These are phyloP conservation scores for Carex parvula DNA, from an alignment of 176 grass and related monocot species.

Conservation along the genomic window DNA sequence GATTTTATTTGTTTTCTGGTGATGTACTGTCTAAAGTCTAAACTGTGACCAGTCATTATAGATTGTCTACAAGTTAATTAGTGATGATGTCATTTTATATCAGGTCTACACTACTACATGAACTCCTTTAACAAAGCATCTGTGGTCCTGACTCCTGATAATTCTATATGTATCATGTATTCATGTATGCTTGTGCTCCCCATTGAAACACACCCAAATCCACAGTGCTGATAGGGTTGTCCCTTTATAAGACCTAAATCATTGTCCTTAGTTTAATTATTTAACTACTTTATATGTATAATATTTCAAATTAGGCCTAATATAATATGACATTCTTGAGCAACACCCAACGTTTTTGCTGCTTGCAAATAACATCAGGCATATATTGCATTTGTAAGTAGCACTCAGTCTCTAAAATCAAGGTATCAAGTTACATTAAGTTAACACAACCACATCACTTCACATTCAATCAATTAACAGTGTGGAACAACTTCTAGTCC, in stretches of 20 bases:
- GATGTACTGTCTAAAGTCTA: background rate
- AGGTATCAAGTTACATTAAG: background rate
- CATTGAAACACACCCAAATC: background rate
- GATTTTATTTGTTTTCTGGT: background rate
- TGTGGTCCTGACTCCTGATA: background rate
- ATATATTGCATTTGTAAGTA: background rate
- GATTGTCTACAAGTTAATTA: background rate
- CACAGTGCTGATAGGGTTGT: background rate
- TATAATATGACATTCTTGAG: background rate
- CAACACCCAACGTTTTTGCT: background rate
- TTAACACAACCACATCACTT: background rate
- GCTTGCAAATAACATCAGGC: background rate
- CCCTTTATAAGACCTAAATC: background rate
- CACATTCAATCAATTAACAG: background rate
- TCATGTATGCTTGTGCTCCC: background rate
- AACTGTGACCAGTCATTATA: background rate
- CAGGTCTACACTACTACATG: background rate
- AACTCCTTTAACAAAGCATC: background rate
- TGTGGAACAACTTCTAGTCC: background rate
- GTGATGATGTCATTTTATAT: background rate
- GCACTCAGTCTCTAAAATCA: background rate
- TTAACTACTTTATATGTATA: background rate
- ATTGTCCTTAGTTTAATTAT: background rate
- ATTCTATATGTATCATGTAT: background rate
- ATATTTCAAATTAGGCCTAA: background rate